Evolutionary conservation across 2,329 filamentous ascomycete genomes (phyloP).

Genomic region (Neopestalotiopsis clavispora): DNA sequence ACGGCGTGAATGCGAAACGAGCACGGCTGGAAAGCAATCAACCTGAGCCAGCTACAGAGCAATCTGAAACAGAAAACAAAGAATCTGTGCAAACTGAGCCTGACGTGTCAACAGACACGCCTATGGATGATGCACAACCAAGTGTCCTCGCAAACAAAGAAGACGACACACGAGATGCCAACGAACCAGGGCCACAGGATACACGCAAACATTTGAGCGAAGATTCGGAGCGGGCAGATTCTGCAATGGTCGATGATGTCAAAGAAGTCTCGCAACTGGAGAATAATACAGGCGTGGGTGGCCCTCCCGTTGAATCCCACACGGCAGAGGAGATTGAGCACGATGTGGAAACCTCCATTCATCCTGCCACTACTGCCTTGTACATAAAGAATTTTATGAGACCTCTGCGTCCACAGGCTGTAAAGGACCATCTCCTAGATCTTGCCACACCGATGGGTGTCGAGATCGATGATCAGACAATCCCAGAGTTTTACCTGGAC

Average conservation of each 20-base stretch:
- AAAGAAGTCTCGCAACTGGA: conserved; percentile 23
- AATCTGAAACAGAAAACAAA: conserved; percentile 19
- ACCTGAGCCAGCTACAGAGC: neutral
- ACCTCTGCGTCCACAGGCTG: conserved; percentile 71
- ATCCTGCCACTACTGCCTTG: conserved; percentile 75
- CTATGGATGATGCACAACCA: neutral
- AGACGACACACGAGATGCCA: neutral
- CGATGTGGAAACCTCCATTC: conserved; percentile 61
- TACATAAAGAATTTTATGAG: conserved; percentile 94
- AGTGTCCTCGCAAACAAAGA: neutral
- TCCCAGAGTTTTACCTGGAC: conserved; percentile 80
- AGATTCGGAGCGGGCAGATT: conserved; percentile 5
- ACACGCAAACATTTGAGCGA: neutral
- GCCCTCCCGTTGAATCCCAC: conserved; percentile 21
- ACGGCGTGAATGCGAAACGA: conserved; percentile 16
- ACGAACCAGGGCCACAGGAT: neutral
- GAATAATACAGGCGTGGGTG: conserved; percentile 26
- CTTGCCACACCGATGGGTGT: conserved; percentile 67
- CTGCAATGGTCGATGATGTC: conserved; percentile 7
- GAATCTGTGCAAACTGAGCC: conserved; percentile 6
- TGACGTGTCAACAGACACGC: neutral
- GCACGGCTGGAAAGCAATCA: conserved; percentile 19
- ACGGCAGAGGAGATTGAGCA: conserved; percentile 30
- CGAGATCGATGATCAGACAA: conserved; percentile 55
- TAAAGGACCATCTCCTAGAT: conserved; percentile 71